A percentile compares a stretch with the other conserved stretches of the same genome.
phyloP scores from a whole-genome alignment of 352 stramenopile genomes.

The Pythium rhizo-oryzae region DNA sequence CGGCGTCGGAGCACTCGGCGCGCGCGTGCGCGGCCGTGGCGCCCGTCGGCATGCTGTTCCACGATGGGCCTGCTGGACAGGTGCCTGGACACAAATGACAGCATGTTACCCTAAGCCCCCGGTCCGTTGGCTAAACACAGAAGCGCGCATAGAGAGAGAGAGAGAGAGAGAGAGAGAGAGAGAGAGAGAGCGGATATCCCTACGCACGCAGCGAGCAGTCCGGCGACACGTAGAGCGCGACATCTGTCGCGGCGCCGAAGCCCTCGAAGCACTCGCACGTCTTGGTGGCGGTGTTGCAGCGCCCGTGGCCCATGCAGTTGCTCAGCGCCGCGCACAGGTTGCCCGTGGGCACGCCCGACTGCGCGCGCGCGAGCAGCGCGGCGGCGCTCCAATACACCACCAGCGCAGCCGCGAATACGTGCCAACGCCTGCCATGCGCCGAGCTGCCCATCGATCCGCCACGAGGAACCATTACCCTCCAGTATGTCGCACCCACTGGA shows the following conservation, averaged over 20 bases:
- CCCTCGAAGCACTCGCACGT: conserved; percentile 90
- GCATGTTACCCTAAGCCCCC: conserved; percentile 15
- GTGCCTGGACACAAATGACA: conserved; percentile 38
- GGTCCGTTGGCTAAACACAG: conserved; percentile 1
- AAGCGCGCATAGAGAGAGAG: background rate
- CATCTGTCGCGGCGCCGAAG: conserved; percentile 81
- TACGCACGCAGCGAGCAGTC: conserved; percentile 82
- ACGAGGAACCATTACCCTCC: too few species aligned
- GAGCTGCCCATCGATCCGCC: too few species aligned
- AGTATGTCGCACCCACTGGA: background rate
- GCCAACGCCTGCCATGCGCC: too few species aligned
- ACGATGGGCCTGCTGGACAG: conserved; percentile 69
- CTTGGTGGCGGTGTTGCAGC: conserved; percentile 82
- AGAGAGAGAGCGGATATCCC: too few species aligned
- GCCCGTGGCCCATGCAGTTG: conserved; percentile 91
- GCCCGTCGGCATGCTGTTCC: conserved; percentile 51
- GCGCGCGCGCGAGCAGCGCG: conserved; percentile 16
- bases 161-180: background rate
- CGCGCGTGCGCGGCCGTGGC: conserved; percentile 43
- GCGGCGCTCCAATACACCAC: background rate
- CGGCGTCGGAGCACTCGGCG: conserved; percentile 67
- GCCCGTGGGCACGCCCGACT: conserved; percentile 56
- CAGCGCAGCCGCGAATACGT: background rate
- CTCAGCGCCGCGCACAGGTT: conserved; percentile 78
- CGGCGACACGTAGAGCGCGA: conserved; percentile 72